phyloP scores from a whole-genome alignment of 208 protist species.

The Trypanosomatidae sp. region DNA sequence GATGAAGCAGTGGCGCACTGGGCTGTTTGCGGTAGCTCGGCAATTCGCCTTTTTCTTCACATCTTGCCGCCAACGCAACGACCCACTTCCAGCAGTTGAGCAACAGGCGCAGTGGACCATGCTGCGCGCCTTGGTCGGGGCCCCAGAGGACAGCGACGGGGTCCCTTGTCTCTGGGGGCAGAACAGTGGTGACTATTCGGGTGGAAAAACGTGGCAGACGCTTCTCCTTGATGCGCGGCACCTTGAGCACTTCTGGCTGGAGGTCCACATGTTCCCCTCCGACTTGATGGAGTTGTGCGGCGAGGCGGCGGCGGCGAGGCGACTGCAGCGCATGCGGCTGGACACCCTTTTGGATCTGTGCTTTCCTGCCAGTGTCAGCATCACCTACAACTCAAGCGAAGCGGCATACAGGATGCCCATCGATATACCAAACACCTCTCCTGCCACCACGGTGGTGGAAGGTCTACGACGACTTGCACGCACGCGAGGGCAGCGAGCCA shows the following conservation, averaged over 20 bases:
- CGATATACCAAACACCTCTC: background rate
- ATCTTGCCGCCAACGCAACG: slow-evolving; percentile 1
- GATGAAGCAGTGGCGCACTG: slow-evolving; percentile 6
- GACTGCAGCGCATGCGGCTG: slow-evolving; percentile 5
- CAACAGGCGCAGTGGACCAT: slow-evolving; percentile 21
- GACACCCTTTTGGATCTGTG: slow-evolving; percentile 7
- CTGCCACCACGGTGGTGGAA: background rate
- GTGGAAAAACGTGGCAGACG: slow-evolving; percentile 7
- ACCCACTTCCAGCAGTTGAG: slow-evolving; percentile 8
- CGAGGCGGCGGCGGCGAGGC: slow-evolving; percentile 13
- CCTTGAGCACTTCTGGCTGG: slow-evolving; percentile 13
- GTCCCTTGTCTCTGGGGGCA: slow-evolving; percentile 24
- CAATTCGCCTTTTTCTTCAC: slow-evolving; percentile 22
- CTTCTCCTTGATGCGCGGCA: slow-evolving; percentile 28
- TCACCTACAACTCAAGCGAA: background rate
- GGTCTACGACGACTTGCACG: background rate
- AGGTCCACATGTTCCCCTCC: slow-evolving; percentile 17
- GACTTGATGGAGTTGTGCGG: slow-evolving; percentile 47
- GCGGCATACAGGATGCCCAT: background rate
- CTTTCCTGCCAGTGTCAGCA: slow-evolving; percentile 1
- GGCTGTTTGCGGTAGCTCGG: slow-evolving; percentile 25
- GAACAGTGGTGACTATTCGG: background rate
- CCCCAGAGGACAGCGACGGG: slow-evolving; percentile 10
- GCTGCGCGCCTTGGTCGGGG: slow-evolving; percentile 21
- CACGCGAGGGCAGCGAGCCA: background rate